Base-by-base conservation (phyloP, 1,284 basidiomycete species). In the Cryptococcus sp. region DNA sequence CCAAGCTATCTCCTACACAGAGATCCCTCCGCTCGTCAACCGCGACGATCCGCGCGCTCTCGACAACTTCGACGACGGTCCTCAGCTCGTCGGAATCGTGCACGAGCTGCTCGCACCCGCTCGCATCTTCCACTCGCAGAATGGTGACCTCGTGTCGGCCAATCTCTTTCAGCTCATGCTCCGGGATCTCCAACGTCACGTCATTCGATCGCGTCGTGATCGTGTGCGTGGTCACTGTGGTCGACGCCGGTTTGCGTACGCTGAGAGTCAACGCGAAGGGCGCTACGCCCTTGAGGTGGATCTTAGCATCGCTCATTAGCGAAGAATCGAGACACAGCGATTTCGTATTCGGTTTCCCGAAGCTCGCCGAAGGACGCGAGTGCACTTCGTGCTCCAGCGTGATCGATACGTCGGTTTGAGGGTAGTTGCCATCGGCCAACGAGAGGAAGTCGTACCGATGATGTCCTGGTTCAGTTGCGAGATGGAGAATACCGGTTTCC, bases 41-140 rank as follows among this genome's bases (percentile, higher is more conserved):
- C 0, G 93, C 87, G 39, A 93, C 84, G 60, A 99, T 94, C 10
- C 91, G 87, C 8, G 95, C 95, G 1, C 91, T 93, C 78, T 98
- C 95, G 6, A 93, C 91, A 11, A 98, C 93, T 64, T 96, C 91
- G 23, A 92, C 83, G 83, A 86, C 87, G 45, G 91, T 84, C 38
- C 84, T 84, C 59, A 85, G 82, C 35, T 80, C 80, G 59, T 86
- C 81, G n/a, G 84, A 84, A 68, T 91, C 87, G 41, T 85, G 77
- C 22, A 84, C 82, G 47, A 86, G 85, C 68, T 88, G 87, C 53
- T 84, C 86, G 75, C 95, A 98, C 35, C 83, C 86, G 22, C 88
- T 90, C 16, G 87, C 84, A 77, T 96, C 92, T 19, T 82, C 79
- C 15, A 94, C 82, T 0, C 85, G 85, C 49, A 90, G 86, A 56